These are phyloP conservation scores for Backusella australiensis DNA, from an alignment of 192 early-diverging fungal species.

Conservation along the genomic window DNA sequence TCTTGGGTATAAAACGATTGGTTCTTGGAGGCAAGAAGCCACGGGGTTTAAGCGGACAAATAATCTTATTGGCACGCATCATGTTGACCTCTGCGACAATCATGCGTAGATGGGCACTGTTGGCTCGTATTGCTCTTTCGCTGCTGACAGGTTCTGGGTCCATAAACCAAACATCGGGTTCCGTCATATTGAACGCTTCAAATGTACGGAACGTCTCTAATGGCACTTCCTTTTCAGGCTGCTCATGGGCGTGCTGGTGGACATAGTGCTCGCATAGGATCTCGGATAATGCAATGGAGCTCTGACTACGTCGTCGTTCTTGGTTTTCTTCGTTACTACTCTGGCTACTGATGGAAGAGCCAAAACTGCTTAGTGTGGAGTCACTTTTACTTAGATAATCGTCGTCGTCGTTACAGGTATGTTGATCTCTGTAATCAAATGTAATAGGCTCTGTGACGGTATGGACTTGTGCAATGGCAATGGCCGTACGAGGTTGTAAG, in stretches of 20 bases:
- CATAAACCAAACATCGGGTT: neutral
- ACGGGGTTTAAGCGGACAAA: slow-evolving; percentile 44
- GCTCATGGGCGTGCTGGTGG: neutral
- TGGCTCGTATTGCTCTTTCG: slow-evolving; percentile 40
- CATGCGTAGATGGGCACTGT: slow-evolving; percentile 48
- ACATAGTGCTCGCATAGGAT: slow-evolving; percentile 18
- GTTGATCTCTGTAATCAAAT: neutral
- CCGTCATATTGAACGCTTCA: neutral
- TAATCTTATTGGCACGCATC: slow-evolving; percentile 48
- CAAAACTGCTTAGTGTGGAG: neutral
- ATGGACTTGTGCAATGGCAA: neutral
- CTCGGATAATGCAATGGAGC: slow-evolving; percentile 5
- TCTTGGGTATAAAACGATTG: slow-evolving; percentile 35
- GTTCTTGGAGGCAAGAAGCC: slow-evolving; percentile 38
- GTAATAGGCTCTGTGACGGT: neutral
- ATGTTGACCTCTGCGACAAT: slow-evolving; percentile 50
- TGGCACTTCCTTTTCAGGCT: neutral
- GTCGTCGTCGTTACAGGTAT: neutral
- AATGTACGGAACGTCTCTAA: slow-evolving; percentile 13
- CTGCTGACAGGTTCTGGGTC: neutral
- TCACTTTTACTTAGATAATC: slow-evolving; percentile 5
- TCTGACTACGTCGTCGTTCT: neutral
- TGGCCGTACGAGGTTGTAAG: neutral
- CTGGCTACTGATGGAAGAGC: neutral
- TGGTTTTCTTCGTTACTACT: neutral